Conservation (phyloP, 106 monocot species). For the Dendrobium catenatum region DNA sequence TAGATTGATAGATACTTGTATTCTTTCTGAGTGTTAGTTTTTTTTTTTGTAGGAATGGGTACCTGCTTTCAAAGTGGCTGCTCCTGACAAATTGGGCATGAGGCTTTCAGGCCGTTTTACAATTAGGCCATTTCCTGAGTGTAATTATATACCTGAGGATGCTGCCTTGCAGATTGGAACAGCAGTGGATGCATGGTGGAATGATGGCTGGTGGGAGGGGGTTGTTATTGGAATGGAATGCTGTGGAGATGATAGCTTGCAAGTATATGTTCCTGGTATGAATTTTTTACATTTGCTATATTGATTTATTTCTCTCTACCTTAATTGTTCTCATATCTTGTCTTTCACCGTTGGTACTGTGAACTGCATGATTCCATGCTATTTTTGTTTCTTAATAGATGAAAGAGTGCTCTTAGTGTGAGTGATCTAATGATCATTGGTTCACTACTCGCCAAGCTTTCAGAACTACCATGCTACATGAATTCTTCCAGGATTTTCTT, state of each 20-base stretch:
- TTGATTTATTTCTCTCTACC: neutral
- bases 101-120: slow-evolving; percentile 55
- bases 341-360: neutral
- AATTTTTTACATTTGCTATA: neutral
- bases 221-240: slow-evolving; percentile 48
- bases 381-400: neutral
- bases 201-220: slow-evolving; percentile 99
- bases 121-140: slow-evolving; percentile 49
- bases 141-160: slow-evolving; percentile 20
- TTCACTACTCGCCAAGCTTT: neutral
- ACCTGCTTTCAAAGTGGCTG: slow-evolving; percentile 47
- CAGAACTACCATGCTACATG: neutral
- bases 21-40: neutral
- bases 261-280: slow-evolving; percentile 88
- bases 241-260: slow-evolving; percentile 34
- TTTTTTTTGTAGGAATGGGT: slow-evolving; percentile 71
- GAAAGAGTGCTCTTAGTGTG: neutral
- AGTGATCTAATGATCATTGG: neutral
- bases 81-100: slow-evolving; percentile 70
- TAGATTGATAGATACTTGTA: neutral
- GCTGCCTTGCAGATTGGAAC: slow-evolving; percentile 40
- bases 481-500: neutral
- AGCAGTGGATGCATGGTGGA: slow-evolving; percentile 79
- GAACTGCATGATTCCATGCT: neutral
- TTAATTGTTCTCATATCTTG: neutral